Conservation (phyloP, 192 early-diverging fungal genomes). For the Spinellus fusiger region DNA sequence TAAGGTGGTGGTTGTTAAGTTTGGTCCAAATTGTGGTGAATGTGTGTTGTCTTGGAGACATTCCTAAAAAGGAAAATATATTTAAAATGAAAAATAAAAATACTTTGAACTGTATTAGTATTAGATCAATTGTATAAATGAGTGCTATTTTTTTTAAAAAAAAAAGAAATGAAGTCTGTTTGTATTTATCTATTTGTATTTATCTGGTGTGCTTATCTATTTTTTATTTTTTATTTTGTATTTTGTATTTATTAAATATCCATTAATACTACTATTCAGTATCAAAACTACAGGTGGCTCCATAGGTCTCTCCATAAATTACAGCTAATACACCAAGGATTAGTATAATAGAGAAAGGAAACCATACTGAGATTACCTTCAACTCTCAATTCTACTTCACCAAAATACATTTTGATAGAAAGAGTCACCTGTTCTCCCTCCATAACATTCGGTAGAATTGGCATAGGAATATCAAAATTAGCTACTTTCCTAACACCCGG, state of each 20-base stretch:
- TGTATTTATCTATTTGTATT: no score
- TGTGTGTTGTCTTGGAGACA: no score
- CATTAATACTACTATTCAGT: conserved; percentile 14
- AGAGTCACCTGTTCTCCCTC: conserved; percentile 35
- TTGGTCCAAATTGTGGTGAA: no score
- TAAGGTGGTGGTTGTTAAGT: no score
- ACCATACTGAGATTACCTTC: conserved; percentile 19
- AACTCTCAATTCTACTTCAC: conserved; percentile 36
- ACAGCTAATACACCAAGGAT: conserved; percentile 14
- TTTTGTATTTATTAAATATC: not conserved
- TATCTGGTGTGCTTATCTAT: no score
- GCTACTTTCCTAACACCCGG: conserved; percentile 35
- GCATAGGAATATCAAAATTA: conserved; percentile 39
- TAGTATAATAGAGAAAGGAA: not conserved
- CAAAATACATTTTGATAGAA: conserved; percentile 40
- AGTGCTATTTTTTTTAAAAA: no score
- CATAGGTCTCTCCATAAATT: conserved; percentile 37
- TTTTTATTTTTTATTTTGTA: no score
- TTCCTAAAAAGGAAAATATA: no score
- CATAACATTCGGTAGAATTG: conserved; percentile 28
- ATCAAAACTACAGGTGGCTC: conserved; percentile 35
- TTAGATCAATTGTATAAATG: no score
- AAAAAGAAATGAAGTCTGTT: no score
- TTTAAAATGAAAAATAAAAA: no score
- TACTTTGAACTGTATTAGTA: no score